Evolutionary conservation across 805 yeast genomes (phyloP), one percentile per base, ranked within the genome.

Genomic region (Saturnispora quitensis): DNA sequence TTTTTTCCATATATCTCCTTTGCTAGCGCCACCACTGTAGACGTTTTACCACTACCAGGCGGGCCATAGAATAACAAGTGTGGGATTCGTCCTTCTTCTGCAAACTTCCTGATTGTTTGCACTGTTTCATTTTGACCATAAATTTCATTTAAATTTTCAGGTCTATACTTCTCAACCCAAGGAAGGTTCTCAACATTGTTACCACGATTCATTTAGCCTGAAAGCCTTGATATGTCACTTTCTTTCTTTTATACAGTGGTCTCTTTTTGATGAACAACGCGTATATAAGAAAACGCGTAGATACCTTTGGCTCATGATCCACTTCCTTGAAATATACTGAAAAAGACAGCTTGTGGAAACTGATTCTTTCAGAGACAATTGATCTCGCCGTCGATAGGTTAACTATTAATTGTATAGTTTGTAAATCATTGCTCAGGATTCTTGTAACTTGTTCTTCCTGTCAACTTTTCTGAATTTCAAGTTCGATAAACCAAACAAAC

Each of bases 141-240:
- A 9, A 93, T 91, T 45, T 93, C 97, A 55, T 86, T 89, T 48
- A 93, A 71, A 1, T 82, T 74, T 34, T 73, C 71, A 0, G 99
- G 99, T 56, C 99, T 82, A 67, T 91, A 93, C 66, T 93, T 93
- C 66, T 93, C 99, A 45, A 93, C 95, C 99, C 90, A 82, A 22
- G 87, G 88, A n/a, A 82, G 65, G 57, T 79, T 80, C 38, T 78
- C 81, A 12, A 52, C n/a, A 48, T 47, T 34, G n/a, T 33, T 31
- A 6, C 51, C 51, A 36, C 52, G 46, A 24, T 31, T 46, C 35
- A 27, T 44, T 27, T 33, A 20, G n/a, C 13, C 27, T 18, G 6
- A 17, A 8, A 17, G 9, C 17, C 31, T 3, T 24, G 18, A 3
- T 22, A 13, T 22, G 31, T 40, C 15, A 22, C 7, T 2, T 5